phyloP scores from a whole-genome alignment of 495 filamentous ascomycete species.

The Podospora comata region DNA sequence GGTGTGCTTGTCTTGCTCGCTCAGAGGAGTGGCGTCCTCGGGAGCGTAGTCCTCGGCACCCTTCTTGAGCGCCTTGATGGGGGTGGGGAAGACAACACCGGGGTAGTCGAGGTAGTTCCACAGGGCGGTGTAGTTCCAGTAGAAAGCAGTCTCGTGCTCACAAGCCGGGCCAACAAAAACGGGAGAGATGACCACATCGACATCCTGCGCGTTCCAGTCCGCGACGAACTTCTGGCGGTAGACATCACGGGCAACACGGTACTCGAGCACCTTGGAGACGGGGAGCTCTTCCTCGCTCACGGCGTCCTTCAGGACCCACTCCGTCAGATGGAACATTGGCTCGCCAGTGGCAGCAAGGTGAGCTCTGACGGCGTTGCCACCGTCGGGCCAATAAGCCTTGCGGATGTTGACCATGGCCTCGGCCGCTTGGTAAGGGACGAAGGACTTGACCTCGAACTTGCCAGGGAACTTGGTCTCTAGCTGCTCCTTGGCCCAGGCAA shows the following conservation, averaged over 20 bases:
- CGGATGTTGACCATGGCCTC: conserved; percentile 47
- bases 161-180: conserved; percentile 58
- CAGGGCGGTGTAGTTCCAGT: conserved; percentile 69
- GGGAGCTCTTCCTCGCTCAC: conserved; percentile 39
- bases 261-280: conserved; percentile 58
- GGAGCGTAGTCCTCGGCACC: conserved; percentile 13
- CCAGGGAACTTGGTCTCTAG: conserved; percentile 31
- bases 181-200: conserved; percentile 72
- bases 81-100: conserved; percentile 12
- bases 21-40: conserved; percentile 9
- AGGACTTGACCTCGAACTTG: conserved; percentile 44
- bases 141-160: conserved; percentile 56
- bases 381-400: conserved; percentile 55
- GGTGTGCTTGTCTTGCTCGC: conserved; percentile 15
- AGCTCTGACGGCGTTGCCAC: conserved; percentile 49
- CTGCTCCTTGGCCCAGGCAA: conserved; percentile 55
- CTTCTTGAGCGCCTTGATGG: conserved; percentile 8
- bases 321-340: conserved; percentile 51
- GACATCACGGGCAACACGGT: conserved; percentile 46
- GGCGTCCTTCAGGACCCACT: conserved; percentile 52
- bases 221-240: conserved; percentile 46
- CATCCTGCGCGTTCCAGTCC: conserved; percentile 48
- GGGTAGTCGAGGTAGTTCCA: conserved; percentile 30
- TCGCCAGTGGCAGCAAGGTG: conserved; percentile 55
- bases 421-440: conserved; percentile 36